Evolutionary conservation across 208 protist genomes (phyloP).

Genomic region (Trypanosoma grayi): DNA sequence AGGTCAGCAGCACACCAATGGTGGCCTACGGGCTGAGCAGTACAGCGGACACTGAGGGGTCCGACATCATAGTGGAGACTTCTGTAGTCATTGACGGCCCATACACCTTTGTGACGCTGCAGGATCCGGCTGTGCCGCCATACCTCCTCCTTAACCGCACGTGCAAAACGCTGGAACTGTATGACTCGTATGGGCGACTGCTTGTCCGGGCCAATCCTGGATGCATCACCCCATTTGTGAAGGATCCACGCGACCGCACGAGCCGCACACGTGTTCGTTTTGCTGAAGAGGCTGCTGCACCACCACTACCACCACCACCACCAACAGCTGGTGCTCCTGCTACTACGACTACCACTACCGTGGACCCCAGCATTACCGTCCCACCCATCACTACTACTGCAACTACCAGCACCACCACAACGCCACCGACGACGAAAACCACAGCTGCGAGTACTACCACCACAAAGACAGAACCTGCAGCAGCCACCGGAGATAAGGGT

Average conservation of each 20-base stretch:
- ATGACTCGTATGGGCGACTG: conserved; percentile 52
- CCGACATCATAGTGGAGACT: conserved; percentile 66
- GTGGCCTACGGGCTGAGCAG: conserved; percentile 41
- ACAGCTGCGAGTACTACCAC: neutral
- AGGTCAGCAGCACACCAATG: conserved; percentile 62
- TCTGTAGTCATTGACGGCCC: conserved; percentile 54
- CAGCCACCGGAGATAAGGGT: neutral
- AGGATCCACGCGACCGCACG: conserved; percentile 1
- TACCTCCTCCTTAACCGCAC: conserved; percentile 82
- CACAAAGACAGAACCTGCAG: neutral
- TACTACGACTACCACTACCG: no score
- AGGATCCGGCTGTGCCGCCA: conserved; percentile 53
- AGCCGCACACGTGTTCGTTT: conserved; percentile 21
- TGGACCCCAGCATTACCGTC: no score
- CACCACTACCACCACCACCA: neutral
- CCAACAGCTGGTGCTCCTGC: conserved; percentile 3
- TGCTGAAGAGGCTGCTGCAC: neutral
- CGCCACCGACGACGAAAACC: no score
- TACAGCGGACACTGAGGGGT: conserved; percentile 4
- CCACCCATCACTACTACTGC: no score
- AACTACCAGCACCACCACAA: no score
- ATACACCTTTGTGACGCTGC: conserved; percentile 84
- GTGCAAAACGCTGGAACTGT: conserved; percentile 35
- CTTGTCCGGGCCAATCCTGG: conserved; percentile 51
- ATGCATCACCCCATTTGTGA: conserved; percentile 34